These are phyloP conservation scores for Phytophthora citrophthora DNA, from an alignment of 352 stramenopile genomes.

Conservation along the genomic window DNA sequence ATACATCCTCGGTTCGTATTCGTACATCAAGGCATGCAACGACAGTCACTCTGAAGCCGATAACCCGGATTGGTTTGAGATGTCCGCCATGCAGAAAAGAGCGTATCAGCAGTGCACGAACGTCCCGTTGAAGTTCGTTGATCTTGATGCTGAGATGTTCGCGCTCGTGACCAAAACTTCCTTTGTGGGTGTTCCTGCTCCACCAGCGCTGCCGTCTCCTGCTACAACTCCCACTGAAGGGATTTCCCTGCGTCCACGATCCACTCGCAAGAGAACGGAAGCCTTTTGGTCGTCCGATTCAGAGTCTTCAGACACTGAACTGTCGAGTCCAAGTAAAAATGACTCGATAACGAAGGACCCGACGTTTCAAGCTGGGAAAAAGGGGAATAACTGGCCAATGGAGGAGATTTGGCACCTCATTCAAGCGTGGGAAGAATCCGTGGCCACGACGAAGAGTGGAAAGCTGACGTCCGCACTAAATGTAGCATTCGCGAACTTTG, in stretches of 20 bases:
- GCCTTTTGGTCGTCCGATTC: constrained; percentile 45
- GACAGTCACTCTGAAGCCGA: constrained; percentile 33
- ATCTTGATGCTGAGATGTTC: constrained; percentile 47
- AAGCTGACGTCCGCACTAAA: constrained; percentile 29
- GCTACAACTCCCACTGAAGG: constrained; percentile 12
- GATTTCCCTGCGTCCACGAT: constrained; percentile 34
- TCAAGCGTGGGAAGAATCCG: constrained; percentile 38
- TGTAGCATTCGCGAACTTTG: constrained; percentile 34
- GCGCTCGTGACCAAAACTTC: constrained; percentile 44
- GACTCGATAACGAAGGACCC: constrained; percentile 11
- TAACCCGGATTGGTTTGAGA: constrained; percentile 40
- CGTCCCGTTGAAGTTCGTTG: constrained; percentile 47
- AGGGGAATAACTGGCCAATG: constrained; percentile 39
- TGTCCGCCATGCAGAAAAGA: constrained; percentile 39
- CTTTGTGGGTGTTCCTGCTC: constrained; percentile 26
- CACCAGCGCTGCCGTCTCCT: constrained; percentile 19
- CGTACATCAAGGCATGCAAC: constrained; percentile 51
- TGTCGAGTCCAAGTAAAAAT: constrained; percentile 2
- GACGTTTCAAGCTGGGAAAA: constrained; percentile 16
- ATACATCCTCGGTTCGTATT: constrained; percentile 46
- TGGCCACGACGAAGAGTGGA: constrained; percentile 9
- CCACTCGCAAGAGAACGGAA: constrained; percentile 35
- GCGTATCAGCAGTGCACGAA: constrained; percentile 51
- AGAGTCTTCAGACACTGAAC: constrained; percentile 27
- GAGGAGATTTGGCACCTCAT: constrained; percentile 41